A percentile compares a stretch with the other conserved stretches of the same genome.
These are phyloP conservation scores for Globisporangium rhizosaccharum DNA, from an alignment of 352 stramenopile genomes.

Conservation along the genomic window DNA sequence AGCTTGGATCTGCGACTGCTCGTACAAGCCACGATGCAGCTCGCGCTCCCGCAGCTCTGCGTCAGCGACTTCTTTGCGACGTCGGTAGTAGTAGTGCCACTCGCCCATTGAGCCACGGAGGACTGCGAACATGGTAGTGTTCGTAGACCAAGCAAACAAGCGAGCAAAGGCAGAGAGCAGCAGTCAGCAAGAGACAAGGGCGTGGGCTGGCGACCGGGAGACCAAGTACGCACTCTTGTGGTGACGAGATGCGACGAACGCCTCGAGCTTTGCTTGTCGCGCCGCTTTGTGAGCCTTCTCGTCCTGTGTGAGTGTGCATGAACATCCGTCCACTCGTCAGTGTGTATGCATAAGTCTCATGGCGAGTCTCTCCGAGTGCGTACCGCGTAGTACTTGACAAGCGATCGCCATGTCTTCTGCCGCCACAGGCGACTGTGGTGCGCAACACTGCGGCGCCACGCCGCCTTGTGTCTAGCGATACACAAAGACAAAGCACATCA, in stretches of 20 bases:
- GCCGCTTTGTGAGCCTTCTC: constrained; percentile 19
- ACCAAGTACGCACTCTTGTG: constrained; percentile 25
- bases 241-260: constrained; percentile 28
- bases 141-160: too few species aligned
- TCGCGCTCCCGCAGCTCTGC: constrained; percentile 32
- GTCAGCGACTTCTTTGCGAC: constrained; percentile 31
- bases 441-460: constrained; percentile 23
- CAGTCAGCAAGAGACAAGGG: neutral
- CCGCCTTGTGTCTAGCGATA: constrained; percentile 23
- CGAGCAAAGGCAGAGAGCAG: neutral
- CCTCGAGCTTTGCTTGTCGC: constrained; percentile 18
- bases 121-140: constrained; percentile 11
- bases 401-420: constrained; percentile 4
- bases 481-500: neutral
- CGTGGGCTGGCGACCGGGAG: neutral
- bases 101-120: constrained; percentile 17
- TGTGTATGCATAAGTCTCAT: neutral
- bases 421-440: constrained; percentile 14
- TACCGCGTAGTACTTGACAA: constrained; percentile 30
- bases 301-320: constrained; percentile 12
- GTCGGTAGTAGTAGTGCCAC: constrained; percentile 40
- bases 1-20: constrained; percentile 19
- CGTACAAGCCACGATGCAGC: constrained; percentile 32
- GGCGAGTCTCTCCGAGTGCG: neutral
- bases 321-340: neutral